Conservation (phyloP, 1,139 yeast genomes). For the Diutina neorugosa region DNA sequence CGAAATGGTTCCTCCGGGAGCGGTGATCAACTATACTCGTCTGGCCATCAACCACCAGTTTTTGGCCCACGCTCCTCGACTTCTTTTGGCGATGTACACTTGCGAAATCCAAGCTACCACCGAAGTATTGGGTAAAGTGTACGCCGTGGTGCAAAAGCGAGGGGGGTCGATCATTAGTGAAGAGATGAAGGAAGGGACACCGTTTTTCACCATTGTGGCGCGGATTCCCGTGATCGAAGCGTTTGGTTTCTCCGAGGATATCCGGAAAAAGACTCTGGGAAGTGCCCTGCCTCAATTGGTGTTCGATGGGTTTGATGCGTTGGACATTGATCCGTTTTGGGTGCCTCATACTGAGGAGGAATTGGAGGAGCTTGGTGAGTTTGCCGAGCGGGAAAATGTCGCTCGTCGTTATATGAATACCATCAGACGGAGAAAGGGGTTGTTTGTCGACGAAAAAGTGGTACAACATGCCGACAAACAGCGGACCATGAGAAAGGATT, state of each 20-base stretch:
- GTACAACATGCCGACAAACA: conserved; percentile 89
- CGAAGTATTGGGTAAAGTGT: conserved; percentile 90
- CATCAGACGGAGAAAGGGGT: conserved; percentile 78
- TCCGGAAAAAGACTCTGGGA: conserved; percentile 87
- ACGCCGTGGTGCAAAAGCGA: conserved; percentile 84
- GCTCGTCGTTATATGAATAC: conserved; percentile 79
- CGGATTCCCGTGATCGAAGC: conserved; percentile 90
- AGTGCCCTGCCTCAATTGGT: conserved; percentile 95
- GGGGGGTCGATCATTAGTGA: conserved; percentile 80
- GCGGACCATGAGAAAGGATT: conserved; percentile 63
- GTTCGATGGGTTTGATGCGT: conserved; percentile 75
- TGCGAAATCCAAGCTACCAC: conserved; percentile 94
- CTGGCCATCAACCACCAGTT: conserved; percentile 63
- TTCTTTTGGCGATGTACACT: conserved; percentile 83
- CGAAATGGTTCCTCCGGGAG: conserved; percentile 31
- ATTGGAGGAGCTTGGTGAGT: conserved; percentile 83
- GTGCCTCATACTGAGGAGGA: conserved; percentile 98
- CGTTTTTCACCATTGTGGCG: conserved; percentile 82
- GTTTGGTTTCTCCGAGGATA: conserved; percentile 92
- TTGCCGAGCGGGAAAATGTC: conserved; percentile 83
- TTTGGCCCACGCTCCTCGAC: conserved; percentile 73
- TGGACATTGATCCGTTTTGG: conserved; percentile 96
- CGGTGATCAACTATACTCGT: conserved; percentile 61
- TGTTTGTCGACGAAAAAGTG: conserved; percentile 81
- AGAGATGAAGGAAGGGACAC: conserved; percentile 97